Conservation (phyloP, 257 asterid species). For the Lycium barbarum region DNA sequence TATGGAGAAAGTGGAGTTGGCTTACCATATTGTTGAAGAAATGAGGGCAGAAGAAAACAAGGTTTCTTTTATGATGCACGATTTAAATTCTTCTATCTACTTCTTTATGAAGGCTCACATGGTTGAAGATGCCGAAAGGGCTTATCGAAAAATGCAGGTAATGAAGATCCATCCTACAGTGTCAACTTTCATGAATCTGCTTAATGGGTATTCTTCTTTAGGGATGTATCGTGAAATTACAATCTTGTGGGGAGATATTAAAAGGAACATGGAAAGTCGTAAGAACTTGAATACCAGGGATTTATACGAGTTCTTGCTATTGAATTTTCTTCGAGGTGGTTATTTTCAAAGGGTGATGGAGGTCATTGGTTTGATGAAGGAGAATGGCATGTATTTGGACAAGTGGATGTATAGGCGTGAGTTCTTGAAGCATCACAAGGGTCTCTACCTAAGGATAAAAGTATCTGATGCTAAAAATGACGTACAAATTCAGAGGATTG, state of each 20-base stretch:
- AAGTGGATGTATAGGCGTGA: slow-evolving; percentile 70
- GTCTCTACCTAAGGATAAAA: slow-evolving; percentile 65
- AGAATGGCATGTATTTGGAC: slow-evolving; percentile 68
- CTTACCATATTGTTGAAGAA: slow-evolving; percentile 48
- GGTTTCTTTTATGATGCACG: slow-evolving; percentile 42
- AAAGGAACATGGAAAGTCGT: slow-evolving; percentile 57
- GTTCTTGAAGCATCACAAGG: slow-evolving; percentile 75
- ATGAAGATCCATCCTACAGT: slow-evolving; percentile 67
- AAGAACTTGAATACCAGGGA: slow-evolving; percentile 55
- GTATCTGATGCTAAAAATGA: slow-evolving; percentile 66
- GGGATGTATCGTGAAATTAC: slow-evolving; percentile 86
- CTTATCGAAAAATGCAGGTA: slow-evolving; percentile 76
- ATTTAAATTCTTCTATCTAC: slow-evolving; percentile 73
- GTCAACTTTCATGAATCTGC: slow-evolving; percentile 62
- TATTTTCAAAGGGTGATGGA: slow-evolving; percentile 92
- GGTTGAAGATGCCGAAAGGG: slow-evolving; percentile 75
- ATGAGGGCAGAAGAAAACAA: slow-evolving; percentile 50
- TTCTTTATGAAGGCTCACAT: slow-evolving; percentile 83
- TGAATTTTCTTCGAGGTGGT: slow-evolving; percentile 81
- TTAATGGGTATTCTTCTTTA: slow-evolving; percentile 62
- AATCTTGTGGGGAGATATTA: slow-evolving; percentile 81
- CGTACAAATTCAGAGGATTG: slow-evolving; percentile 68
- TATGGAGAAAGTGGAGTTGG: slow-evolving; percentile 45
- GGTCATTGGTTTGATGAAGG: slow-evolving; percentile 66
- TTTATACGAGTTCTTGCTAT: slow-evolving; percentile 64